A percentile compares a stretch with the other conserved stretches of the same genome.
These are phyloP conservation scores for Plasmodium billcollinsi DNA, from an alignment of 169 alveolate species.

Conservation along the genomic window DNA sequence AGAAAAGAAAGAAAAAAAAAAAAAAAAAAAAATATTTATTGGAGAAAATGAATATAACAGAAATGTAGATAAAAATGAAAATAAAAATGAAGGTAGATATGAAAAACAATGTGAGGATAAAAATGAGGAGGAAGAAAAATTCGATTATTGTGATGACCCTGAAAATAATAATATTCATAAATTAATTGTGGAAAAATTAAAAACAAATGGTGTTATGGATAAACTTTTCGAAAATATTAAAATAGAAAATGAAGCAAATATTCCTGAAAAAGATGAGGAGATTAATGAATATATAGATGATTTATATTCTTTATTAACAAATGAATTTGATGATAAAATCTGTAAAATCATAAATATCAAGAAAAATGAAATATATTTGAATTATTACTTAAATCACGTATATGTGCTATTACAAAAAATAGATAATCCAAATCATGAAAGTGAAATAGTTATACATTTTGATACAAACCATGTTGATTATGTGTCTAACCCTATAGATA, in stretches of 20 bases:
- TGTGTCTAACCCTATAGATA: conserved; percentile 24
- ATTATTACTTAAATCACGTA: conserved; percentile 39
- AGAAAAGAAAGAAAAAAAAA: not conserved
- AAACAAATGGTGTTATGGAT: not conserved
- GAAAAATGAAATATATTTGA: conserved; percentile 14
- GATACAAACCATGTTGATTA: not conserved
- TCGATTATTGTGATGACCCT: not conserved
- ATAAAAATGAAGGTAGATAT: not conserved
- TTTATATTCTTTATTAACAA: not conserved
- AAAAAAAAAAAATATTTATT: not conserved
- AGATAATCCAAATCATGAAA: not conserved
- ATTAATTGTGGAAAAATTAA: conserved; percentile 6
- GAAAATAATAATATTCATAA: not conserved
- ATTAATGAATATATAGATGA: conserved; percentile 9
- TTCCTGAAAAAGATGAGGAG: not conserved
- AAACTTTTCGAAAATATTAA: not conserved
- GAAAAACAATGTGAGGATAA: not conserved
- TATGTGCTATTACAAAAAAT: not conserved
- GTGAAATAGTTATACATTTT: conserved; percentile 21
- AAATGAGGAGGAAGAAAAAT: not conserved
- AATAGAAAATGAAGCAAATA: not conserved
- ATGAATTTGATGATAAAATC: not conserved
- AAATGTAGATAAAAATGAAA: not conserved
- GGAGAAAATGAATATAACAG: not conserved
- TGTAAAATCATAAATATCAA: conserved; percentile 9